Evolutionary conservation across 169 alveolate genomes (phyloP).

Genomic region (Plasmodium malariae): DNA sequence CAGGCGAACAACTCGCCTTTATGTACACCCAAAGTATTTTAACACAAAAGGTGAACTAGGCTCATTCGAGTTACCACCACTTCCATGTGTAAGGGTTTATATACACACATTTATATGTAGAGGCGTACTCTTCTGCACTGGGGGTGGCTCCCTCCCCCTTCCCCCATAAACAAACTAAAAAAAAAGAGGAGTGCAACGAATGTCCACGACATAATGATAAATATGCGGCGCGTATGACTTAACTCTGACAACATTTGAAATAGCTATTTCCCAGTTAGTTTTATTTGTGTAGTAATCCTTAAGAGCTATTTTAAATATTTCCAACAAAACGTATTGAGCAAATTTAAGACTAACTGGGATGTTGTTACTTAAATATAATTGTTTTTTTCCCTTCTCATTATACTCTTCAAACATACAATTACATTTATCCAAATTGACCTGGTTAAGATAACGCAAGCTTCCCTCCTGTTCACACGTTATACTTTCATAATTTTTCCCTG

Average conservation of each 20-base stretch:
- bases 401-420: neutral
- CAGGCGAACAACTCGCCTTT: no score
- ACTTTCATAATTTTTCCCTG: neutral
- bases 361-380: conserved; percentile 11
- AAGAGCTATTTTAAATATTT: conserved; percentile 49
- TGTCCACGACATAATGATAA: conserved; percentile 81
- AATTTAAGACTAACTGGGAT: conserved; percentile 21
- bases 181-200: conserved; percentile 34
- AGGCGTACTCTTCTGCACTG: no score
- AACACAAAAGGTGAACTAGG: no score
- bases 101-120: no score
- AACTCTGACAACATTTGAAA: conserved; percentile 77
- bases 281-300: conserved; percentile 11
- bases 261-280: conserved; percentile 40
- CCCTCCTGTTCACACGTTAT: neutral
- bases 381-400: neutral
- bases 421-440: no score
- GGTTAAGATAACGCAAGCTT: no score
- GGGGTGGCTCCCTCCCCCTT: neutral
- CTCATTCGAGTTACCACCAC: no score
- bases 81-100: no score
- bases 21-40: no score
- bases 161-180: neutral
- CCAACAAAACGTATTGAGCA: conserved; percentile 39
- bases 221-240: conserved; percentile 81